These are phyloP conservation scores for Quercus wislizeni DNA, from an alignment of 306 rosid genomes.

Conservation along the genomic window DNA sequence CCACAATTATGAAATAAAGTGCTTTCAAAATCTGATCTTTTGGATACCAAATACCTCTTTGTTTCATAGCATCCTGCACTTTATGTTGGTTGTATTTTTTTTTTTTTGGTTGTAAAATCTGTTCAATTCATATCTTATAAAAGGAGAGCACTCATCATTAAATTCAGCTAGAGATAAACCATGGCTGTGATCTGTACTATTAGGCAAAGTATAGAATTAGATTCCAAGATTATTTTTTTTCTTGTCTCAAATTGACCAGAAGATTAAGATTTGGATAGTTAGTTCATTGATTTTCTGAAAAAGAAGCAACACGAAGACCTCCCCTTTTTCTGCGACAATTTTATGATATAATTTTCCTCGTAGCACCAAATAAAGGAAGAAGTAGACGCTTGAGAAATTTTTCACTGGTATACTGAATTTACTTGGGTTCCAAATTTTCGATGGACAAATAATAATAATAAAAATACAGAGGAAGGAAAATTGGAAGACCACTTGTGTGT, in stretches of 20 bases:
- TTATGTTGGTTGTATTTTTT: not conserved
- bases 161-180: not conserved
- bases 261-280: not conserved
- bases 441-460: not conserved
- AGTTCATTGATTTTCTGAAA: not conserved
- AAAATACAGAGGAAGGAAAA: not conserved
- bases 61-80: not conserved
- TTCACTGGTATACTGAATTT: not conserved
- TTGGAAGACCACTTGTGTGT: not conserved
- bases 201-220: not conserved
- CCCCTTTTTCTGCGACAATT: not conserved
- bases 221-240: not conserved
- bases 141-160: not conserved
- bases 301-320: not conserved
- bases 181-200: not conserved
- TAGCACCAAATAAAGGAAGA: not conserved
- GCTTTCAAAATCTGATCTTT: not conserved
- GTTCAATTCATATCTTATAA: not conserved
- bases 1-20: not conserved
- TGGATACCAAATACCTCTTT: not conserved
- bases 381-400: not conserved
- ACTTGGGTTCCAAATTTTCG: not conserved
- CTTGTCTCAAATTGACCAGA: not conserved
- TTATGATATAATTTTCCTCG: not conserved
- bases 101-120: not conserved